Base-by-base conservation (phyloP, 176 grass and related monocot genomes). In the Melocanna baccifera region DNA sequence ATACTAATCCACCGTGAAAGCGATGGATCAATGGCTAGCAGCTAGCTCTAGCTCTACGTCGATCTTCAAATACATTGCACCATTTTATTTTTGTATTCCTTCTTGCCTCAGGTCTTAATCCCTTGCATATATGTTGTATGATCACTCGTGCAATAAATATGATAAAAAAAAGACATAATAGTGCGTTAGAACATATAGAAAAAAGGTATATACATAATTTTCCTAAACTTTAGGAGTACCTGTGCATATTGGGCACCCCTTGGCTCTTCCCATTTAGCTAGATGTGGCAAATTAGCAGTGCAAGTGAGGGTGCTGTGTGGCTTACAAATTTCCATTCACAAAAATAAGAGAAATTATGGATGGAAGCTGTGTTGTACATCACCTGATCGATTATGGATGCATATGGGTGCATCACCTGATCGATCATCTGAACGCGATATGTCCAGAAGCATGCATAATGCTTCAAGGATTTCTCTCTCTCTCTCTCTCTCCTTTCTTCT, bases 21-120 rank as follows among this genome's bases (percentile, higher is more conserved):
- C 53, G 53, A 88, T 11, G 53, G 30, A 77, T 51, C 63, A 29
- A 63, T 86, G 52, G 41, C 75, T 48, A 67, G n/a, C 81, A 16
- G 9, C 61, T 47, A 64, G 16, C 43, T 29, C 25, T 45, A 4
- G 30, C 76, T 26, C 14, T 23, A 6, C 71, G 7, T 81, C 41
- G 8, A 22, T 78, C 28, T 50, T 19, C 45, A 16, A 32, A 8
- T 65, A 36, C 42, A 22, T 15, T 25, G 39, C 75, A 42, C 55
- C 30, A 9, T 12, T 30, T 1, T 7, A 41, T 41, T 41, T 7
- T 41, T 7, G 1, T 39, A 39, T 39, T 39, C 42, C 43, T 12
- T 45, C 43, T 45, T 45, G 43, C 37, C 37, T 0, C 1, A 6
- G 1, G 37, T 39, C 7, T 39, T 11, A 10, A 10, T 12, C 37